phyloP scores from a whole-genome alignment of 2,329 filamentous ascomycete genomes.

The Penicillium capsulatum region DNA sequence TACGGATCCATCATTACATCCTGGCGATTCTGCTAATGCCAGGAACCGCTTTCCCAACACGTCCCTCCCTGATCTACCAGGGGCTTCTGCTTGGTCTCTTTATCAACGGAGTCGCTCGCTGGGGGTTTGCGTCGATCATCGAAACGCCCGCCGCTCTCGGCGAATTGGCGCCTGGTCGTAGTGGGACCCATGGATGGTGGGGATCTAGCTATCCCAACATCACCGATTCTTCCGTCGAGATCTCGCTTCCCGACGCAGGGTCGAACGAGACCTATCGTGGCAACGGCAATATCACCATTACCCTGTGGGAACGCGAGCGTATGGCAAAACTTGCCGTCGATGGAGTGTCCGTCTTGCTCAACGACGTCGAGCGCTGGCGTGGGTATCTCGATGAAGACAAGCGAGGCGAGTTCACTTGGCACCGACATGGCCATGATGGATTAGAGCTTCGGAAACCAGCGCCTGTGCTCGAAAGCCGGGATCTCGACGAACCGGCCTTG shows the following conservation, averaged over 20 bases:
- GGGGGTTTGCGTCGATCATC: conserved; percentile 87
- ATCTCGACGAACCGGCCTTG: conserved; percentile 12
- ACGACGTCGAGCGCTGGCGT: conserved; percentile 60
- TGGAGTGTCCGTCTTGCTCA: conserved; percentile 58
- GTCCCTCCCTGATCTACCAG: conserved; percentile 80
- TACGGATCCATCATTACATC: conserved; percentile 95
- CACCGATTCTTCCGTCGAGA: conserved; percentile 41
- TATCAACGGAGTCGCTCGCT: conserved; percentile 87
- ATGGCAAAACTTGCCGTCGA: conserved; percentile 46
- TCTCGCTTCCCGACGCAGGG: conserved; percentile 42
- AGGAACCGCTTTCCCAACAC: conserved; percentile 82
- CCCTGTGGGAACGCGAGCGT: conserved; percentile 39
- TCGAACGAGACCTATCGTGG: conserved; percentile 31
- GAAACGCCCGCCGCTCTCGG: conserved; percentile 71
- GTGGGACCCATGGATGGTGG: conserved; percentile 42
- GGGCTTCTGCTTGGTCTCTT: conserved; percentile 86
- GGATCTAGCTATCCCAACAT: conserved; percentile 51
- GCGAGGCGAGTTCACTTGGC: conserved; percentile 50
- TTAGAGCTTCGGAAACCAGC: conserved; percentile 30
- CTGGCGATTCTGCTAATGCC: conserved; percentile 80
- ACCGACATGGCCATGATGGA: conserved; percentile 39
- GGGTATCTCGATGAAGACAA: conserved; percentile 52
- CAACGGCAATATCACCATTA: conserved; percentile 46
- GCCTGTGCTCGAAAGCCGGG: conserved; percentile 23
- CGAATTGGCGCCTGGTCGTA: conserved; percentile 44